Conservation (phyloP, 768 basidiomycete genomes). For the Kwoniella sp. region DNA sequence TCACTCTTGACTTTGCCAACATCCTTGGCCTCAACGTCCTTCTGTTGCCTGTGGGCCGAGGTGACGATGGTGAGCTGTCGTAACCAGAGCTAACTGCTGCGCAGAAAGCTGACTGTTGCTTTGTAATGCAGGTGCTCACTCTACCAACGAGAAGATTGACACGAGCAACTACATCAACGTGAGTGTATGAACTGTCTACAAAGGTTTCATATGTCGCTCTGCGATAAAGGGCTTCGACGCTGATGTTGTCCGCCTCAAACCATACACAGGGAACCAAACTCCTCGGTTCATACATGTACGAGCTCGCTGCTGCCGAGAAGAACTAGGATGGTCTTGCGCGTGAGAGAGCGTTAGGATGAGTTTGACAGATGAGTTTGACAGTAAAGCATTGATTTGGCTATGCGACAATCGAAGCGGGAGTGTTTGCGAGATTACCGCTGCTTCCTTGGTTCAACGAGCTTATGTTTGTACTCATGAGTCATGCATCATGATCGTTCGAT, state of each 20-base stretch:
- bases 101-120: neutral
- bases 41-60: conserved; percentile 87
- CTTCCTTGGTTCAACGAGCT: too few relatives aligned
- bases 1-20: conserved; percentile 91
- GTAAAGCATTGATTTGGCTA: too few relatives aligned
- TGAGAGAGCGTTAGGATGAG: too few relatives aligned
- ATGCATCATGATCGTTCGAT: too few relatives aligned
- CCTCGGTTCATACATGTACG: conserved; percentile 78
- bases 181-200: too few relatives aligned
- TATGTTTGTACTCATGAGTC: too few relatives aligned
- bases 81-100: neutral
- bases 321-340: conserved; percentile 4
- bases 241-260: neutral
- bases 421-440: too few relatives aligned
- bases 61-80: conserved; percentile 91
- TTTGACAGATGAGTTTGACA: too few relatives aligned
- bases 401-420: too few relatives aligned
- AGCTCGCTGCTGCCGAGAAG: conserved; percentile 60
- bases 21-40: conserved; percentile 81
- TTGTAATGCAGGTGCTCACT: conserved; percentile 34
- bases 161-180: conserved; percentile 82
- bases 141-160: conserved; percentile 92
- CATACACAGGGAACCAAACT: conserved; percentile 63
- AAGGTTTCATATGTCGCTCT: too few relatives aligned
- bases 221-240: too few relatives aligned